Evolutionary conservation across 78 protist species (phyloP).

Genomic region (Dictyostelium firmibasis): DNA sequence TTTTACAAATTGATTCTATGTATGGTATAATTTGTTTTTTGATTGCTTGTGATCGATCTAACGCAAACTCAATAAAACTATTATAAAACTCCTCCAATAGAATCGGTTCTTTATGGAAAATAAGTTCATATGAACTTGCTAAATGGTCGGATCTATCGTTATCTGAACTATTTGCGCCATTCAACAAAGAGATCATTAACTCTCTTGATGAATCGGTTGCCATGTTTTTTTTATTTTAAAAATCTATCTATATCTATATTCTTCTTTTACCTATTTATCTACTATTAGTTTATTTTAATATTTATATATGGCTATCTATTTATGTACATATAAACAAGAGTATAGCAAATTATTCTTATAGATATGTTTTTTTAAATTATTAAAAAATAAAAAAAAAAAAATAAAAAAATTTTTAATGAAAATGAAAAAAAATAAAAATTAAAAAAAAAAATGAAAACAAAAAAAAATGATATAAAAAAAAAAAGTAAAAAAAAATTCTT

Average conservation of each 20-base stretch:
- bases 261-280: not conserved
- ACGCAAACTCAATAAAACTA: slow-evolving; percentile 46
- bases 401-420: not conserved
- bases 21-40: slow-evolving; percentile 61
- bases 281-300: not conserved
- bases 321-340: too few relatives aligned
- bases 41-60: slow-evolving; percentile 8
- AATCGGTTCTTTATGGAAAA: slow-evolving; percentile 19
- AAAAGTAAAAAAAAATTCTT: not conserved
- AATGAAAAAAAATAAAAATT: not conserved
- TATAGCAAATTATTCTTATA: not conserved
- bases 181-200: slow-evolving; percentile 3
- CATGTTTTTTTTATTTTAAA: not conserved
- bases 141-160: slow-evolving; percentile 6
- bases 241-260: not conserved
- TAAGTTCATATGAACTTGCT: slow-evolving; percentile 40
- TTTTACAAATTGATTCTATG: slow-evolving; percentile 52
- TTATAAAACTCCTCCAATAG: slow-evolving; percentile 29
- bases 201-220: slow-evolving; percentile 6
- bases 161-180: slow-evolving; percentile 40
- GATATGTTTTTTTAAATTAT: not conserved
- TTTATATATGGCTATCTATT: not conserved
- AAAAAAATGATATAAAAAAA: not conserved
- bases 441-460: not conserved
- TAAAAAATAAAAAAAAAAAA: too few relatives aligned